phyloP scores from a whole-genome alignment of 2,329 filamentous ascomycete species.

The Fusarium redolens region DNA sequence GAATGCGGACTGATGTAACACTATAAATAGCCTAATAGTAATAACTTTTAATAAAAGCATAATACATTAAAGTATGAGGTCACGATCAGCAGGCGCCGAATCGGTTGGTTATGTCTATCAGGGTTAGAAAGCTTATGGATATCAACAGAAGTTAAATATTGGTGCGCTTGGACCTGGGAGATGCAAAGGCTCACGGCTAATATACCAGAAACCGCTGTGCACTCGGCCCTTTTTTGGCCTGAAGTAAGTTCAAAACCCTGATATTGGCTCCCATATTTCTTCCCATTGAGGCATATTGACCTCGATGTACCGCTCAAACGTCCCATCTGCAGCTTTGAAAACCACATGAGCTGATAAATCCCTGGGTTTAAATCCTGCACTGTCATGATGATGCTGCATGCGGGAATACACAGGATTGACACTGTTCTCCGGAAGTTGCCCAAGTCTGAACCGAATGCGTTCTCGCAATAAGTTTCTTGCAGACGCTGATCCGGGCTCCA shows the following conservation, averaged over 20 bases:
- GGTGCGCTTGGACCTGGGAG: neutral
- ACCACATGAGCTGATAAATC: neutral
- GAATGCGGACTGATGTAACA: neutral
- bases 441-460: neutral
- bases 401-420: neutral
- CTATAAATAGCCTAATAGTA: neutral
- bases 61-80: neutral
- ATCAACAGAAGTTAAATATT: neutral
- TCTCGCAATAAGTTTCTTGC: neutral
- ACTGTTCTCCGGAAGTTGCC: neutral
- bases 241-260: neutral
- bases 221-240: neutral
- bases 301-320: rapidly evolving
- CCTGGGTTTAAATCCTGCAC: neutral
- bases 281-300: neutral
- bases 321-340: rapidly evolving
- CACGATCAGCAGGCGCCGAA: neutral
- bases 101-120: rapidly evolving
- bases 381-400: neutral
- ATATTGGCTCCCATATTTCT: neutral
- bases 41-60: neutral
- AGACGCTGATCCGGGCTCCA: neutral
- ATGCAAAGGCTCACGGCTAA: neutral
- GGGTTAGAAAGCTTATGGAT: neutral
- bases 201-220: neutral